Conservation (phyloP, 2,329 filamentous ascomycete species). For the Chrysosporium queenslandicum region DNA sequence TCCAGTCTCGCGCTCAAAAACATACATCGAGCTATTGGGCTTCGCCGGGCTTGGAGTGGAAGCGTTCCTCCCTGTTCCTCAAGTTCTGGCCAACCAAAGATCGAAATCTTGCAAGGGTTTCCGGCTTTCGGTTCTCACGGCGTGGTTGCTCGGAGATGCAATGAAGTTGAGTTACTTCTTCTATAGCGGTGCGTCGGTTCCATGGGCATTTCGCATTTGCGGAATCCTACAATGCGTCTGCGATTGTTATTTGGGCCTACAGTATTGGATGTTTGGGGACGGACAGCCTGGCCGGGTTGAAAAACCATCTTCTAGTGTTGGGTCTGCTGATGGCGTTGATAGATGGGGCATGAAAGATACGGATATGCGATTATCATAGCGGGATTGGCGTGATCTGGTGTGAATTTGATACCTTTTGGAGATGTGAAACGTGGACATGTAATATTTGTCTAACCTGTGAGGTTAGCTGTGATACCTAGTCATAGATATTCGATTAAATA, state of each 20-base stretch:
- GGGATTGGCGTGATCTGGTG: not conserved
- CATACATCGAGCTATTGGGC: constrained; percentile 38
- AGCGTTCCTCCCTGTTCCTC: constrained; percentile 40
- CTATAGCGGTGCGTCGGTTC: constrained; percentile 34
- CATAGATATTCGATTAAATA: not conserved
- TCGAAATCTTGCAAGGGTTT: constrained; percentile 42
- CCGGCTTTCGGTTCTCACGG: constrained; percentile 38
- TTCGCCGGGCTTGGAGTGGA: constrained; percentile 40
- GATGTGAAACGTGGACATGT: constrained; percentile 3
- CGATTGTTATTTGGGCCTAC: constrained; percentile 39
- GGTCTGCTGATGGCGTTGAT: constrained; percentile 5
- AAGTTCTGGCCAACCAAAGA: constrained; percentile 40
- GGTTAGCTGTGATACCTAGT: not conserved
- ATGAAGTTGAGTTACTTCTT: constrained; percentile 46
- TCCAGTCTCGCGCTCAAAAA: constrained; percentile 34
- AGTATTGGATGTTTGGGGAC: constrained; percentile 38
- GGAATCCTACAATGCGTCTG: constrained; percentile 42
- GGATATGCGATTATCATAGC: constrained; percentile 13
- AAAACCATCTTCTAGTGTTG: not conserved
- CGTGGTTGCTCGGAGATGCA: constrained; percentile 41
- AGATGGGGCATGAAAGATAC: constrained; percentile 17
- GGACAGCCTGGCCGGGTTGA: constrained; percentile 2
- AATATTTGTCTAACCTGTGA: not conserved
- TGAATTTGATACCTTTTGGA: not conserved
- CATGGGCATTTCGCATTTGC: constrained; percentile 41